Conservation (phyloP, 345 rosid species). For the Citrus cavaleriei region DNA sequence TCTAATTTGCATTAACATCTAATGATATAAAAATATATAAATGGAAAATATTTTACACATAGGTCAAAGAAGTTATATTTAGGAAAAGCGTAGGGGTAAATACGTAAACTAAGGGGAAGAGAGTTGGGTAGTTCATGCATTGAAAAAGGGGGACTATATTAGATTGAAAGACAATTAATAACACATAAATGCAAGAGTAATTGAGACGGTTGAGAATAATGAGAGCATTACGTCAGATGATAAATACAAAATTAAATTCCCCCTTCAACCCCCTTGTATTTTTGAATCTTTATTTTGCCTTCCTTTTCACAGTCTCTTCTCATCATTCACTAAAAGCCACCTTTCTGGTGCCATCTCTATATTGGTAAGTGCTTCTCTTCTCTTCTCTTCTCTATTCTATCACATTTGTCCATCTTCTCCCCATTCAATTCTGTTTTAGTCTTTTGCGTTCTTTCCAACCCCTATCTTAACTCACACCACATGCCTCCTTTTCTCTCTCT, state of each 20-base stretch:
- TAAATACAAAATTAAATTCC: slow-evolving; percentile 72
- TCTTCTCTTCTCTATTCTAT: slow-evolving; percentile 10
- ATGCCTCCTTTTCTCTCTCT: slow-evolving; percentile 1
- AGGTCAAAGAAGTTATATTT: slow-evolving; percentile 4
- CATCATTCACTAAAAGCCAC: slow-evolving; percentile 56
- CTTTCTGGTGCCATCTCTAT: slow-evolving; percentile 51
- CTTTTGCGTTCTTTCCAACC: slow-evolving; percentile 16
- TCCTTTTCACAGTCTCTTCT: slow-evolving; percentile 28
- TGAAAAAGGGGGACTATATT: slow-evolving; percentile 34
- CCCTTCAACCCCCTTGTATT: slow-evolving; percentile 25
- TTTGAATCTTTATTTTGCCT: slow-evolving; percentile 16
- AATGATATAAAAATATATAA: background rate
- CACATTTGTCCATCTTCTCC: slow-evolving; percentile 37
- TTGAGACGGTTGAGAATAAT: slow-evolving; percentile 91
- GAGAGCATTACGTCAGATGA: slow-evolving; percentile 81
- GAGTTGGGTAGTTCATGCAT: slow-evolving; percentile 72
- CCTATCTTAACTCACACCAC: slow-evolving; percentile 16
- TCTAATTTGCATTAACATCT: background rate
- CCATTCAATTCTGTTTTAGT: slow-evolving; percentile 39
- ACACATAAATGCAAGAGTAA: slow-evolving; percentile 93
- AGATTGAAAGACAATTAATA: slow-evolving; percentile 77
- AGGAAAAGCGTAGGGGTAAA: slow-evolving; percentile 23
- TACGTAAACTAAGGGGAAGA: slow-evolving; percentile 27
- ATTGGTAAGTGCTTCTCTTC: slow-evolving; percentile 35
- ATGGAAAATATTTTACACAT: background rate